A percentile compares a stretch with the other conserved stretches of the same genome.
Evolutionary conservation across 2,329 filamentous ascomycete species (phyloP).

Genomic region (Westerdykella sp.): DNA sequence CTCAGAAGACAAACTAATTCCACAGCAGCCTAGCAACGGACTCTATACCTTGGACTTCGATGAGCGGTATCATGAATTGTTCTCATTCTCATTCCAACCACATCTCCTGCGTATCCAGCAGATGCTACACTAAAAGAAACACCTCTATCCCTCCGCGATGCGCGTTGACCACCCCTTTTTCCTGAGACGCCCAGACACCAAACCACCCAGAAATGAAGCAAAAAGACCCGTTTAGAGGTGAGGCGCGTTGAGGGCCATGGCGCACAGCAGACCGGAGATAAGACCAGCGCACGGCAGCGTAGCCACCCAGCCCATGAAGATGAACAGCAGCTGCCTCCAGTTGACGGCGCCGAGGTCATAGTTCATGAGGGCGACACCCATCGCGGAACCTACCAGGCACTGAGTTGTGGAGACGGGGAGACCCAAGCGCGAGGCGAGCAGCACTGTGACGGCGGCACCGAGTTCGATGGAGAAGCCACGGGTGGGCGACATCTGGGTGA

Average conservation of each 20-base stretch:
- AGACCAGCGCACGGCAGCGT: constrained; percentile 40
- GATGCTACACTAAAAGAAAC: too few relatives aligned
- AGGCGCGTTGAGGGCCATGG: constrained; percentile 41
- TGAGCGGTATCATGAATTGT: too few relatives aligned
- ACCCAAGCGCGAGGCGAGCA: constrained; percentile 56
- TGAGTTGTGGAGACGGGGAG: constrained; percentile 61
- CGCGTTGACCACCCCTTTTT: too few relatives aligned
- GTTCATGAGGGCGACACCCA: constrained; percentile 26
- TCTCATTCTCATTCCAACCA: too few relatives aligned
- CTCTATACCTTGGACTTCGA: too few relatives aligned
- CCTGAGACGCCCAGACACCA: too few relatives aligned
- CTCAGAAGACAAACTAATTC: too few relatives aligned
- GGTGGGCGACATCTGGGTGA: constrained; percentile 55
- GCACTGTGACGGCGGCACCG: constrained; percentile 53
- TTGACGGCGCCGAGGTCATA: constrained; percentile 37
- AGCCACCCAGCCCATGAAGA: constrained; percentile 40
- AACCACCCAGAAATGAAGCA: too few relatives aligned
- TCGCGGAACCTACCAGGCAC: constrained; percentile 37
- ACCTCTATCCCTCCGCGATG: too few relatives aligned
- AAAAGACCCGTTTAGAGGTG: constrained; percentile 19
- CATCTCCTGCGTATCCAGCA: too few relatives aligned
- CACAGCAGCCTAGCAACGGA: too few relatives aligned
- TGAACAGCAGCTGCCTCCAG: constrained; percentile 38
- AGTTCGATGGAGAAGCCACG: constrained; percentile 41
- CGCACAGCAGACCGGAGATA: constrained; percentile 36